A percentile compares a stretch with the other conserved stretches of the same genome.
Conservation (phyloP, 495 filamentous ascomycete species). For the Penicilliopsis zonata region DNA sequence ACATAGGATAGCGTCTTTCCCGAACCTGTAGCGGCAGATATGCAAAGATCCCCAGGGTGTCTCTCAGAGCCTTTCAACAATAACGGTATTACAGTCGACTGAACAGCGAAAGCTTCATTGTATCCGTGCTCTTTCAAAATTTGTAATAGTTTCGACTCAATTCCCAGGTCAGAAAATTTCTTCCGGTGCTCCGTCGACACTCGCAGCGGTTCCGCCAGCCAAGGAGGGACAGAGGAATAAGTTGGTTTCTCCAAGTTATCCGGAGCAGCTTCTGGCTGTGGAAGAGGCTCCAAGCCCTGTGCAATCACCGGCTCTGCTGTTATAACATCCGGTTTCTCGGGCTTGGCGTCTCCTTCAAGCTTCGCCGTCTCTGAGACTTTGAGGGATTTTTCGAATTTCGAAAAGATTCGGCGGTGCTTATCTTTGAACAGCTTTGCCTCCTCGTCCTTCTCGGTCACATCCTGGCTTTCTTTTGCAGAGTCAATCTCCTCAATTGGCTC, state of each 20-base stretch:
- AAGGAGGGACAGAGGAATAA: conserved; percentile 40
- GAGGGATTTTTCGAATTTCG: conserved; percentile 33
- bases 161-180: conserved; percentile 49
- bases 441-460: conserved; percentile 1
- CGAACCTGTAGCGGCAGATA: conserved; percentile 84
- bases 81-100: conserved; percentile 68
- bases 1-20: conserved; percentile 89
- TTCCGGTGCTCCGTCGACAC: conserved; percentile 43
- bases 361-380: conserved; percentile 21
- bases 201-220: conserved; percentile 63
- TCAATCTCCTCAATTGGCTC: conserved; percentile 4
- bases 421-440: conserved; percentile 12
- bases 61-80: conserved; percentile 47
- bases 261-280: conserved; percentile 54
- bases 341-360: conserved; percentile 9
- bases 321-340: conserved; percentile 9
- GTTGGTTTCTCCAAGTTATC: conserved; percentile 35
- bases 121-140: conserved; percentile 54
- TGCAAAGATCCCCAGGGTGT: conserved; percentile 63
- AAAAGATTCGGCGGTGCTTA: conserved; percentile 31
- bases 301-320: conserved; percentile 33
- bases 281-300: conserved; percentile 62
- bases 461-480: not conserved
- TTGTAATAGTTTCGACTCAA: conserved; percentile 43
- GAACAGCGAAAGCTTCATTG: conserved; percentile 70